Evolutionary conservation across 2,329 filamentous ascomycete genomes (phyloP).

Genomic region (Colletotrichum endophyticum): DNA sequence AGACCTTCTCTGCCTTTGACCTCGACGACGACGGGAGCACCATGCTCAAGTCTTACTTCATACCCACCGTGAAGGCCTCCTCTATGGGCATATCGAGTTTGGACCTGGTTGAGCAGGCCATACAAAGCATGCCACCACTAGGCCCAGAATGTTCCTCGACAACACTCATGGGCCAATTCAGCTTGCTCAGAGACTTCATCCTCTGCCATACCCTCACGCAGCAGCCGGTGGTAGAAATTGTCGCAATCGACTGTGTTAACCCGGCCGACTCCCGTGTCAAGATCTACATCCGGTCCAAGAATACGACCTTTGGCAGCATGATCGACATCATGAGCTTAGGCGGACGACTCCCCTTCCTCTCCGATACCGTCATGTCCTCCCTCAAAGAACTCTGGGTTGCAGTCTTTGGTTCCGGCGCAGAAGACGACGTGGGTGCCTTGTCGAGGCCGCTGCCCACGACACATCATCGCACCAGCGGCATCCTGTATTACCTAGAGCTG

Average conservation of each 20-base stretch:
- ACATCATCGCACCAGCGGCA: slow-evolving; percentile 33
- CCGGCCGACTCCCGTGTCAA: slow-evolving; percentile 34
- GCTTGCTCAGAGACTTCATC: background rate
- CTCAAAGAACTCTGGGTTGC: background rate
- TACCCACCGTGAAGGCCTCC: slow-evolving; percentile 15
- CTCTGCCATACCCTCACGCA: background rate
- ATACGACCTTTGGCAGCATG: slow-evolving; percentile 32
- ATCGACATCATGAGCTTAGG: slow-evolving; percentile 26
- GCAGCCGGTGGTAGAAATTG: slow-evolving; percentile 21
- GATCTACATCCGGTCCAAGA: slow-evolving; percentile 36
- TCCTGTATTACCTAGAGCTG: slow-evolving; percentile 37
- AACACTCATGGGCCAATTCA: background rate
- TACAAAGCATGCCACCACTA: background rate
- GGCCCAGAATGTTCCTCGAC: background rate
- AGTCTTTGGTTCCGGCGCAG: background rate
- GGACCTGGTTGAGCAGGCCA: background rate
- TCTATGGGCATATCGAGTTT: slow-evolving; percentile 9
- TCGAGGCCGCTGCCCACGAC: slow-evolving; percentile 2
- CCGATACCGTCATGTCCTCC: background rate
- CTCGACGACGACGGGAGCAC: slow-evolving; percentile 10
- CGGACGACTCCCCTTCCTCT: slow-evolving; percentile 1
- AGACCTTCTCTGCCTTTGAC: slow-evolving; percentile 29
- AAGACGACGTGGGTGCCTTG: slow-evolving; percentile 4
- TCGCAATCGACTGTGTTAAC: slow-evolving; percentile 36
- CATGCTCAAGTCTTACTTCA: slow-evolving; percentile 28